phyloP scores from a whole-genome alignment of 139 green algal genomes.

The Diplosphaera chodatii region DNA sequence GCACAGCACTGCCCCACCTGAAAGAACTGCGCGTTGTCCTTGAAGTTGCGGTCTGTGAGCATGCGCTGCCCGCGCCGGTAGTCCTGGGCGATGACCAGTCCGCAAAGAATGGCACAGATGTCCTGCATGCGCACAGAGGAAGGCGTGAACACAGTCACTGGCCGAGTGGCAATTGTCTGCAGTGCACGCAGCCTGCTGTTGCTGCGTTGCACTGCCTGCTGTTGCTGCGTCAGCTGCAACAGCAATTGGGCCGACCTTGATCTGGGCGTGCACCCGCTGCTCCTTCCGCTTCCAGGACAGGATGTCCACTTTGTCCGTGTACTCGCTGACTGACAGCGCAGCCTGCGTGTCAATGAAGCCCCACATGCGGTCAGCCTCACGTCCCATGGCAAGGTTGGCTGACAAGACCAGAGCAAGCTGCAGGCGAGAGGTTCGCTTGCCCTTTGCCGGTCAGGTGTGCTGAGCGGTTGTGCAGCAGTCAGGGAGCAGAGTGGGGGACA shows the following conservation, averaged over 20 bases:
- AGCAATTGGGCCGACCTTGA: constrained; percentile 57
- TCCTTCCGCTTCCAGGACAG: constrained; percentile 71
- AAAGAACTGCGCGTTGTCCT: constrained; percentile 68
- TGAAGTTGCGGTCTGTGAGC: constrained; percentile 71
- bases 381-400: no score
- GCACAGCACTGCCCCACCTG: constrained; percentile 26
- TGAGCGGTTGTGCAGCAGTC: no score
- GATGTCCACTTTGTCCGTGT: constrained; percentile 91
- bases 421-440: no score
- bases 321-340: constrained; percentile 84
- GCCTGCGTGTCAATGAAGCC: no score
- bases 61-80: constrained; percentile 83
- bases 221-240: no score
- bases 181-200: no score
- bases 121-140: neutral
- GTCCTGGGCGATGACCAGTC: constrained; percentile 57
- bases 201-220: no score
- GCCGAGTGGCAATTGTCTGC: no score
- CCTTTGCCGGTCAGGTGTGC: no score
- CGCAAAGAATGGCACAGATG: constrained; percentile 85
- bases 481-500: no score
- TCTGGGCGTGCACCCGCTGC: constrained; percentile 68
- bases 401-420: no score
- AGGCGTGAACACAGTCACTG: neutral
- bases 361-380: no score